These are phyloP conservation scores for Atractiella rhizophila DNA, from an alignment of 768 basidiomycete genomes.

Conservation along the genomic window DNA sequence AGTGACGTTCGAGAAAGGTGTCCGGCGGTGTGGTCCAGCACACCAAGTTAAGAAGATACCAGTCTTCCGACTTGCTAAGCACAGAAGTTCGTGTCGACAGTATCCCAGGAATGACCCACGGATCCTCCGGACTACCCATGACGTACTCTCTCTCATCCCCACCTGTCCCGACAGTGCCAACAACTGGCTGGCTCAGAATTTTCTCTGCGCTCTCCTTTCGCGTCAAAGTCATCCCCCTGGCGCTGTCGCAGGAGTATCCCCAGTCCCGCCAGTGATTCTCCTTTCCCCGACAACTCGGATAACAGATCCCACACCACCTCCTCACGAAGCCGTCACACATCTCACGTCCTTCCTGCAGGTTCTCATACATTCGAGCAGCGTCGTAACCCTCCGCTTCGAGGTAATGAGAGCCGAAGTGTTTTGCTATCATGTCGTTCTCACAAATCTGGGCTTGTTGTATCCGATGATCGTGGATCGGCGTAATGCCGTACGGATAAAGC, in stretches of 20 bases:
- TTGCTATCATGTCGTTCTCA: constrained; percentile 13
- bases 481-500: constrained; percentile 8
- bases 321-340: constrained; percentile 8
- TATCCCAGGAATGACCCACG: constrained; percentile 11
- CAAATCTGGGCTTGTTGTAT: constrained; percentile 12
- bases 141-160: neutral
- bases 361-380: constrained; percentile 10
- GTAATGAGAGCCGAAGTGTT: constrained; percentile 8
- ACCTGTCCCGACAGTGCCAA: too few species aligned
- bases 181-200: too few species aligned
- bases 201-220: neutral
- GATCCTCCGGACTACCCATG: constrained; percentile 7
- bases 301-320: constrained; percentile 12
- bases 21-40: constrained; percentile 5
- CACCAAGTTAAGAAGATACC: constrained; percentile 10
- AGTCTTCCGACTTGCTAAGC: constrained; percentile 5
- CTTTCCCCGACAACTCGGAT: constrained; percentile 8
- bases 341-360: constrained; percentile 5
- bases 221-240: constrained; percentile 9
- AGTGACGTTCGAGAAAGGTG: constrained; percentile 9
- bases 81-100: constrained; percentile 6
- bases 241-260: constrained; percentile 10
- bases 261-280: constrained; percentile 4
- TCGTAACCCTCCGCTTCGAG: constrained; percentile 4
- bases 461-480: constrained; percentile 11